Conservation (phyloP, 2,329 filamentous ascomycete species). For the Trichoderma brevicompactum region DNA sequence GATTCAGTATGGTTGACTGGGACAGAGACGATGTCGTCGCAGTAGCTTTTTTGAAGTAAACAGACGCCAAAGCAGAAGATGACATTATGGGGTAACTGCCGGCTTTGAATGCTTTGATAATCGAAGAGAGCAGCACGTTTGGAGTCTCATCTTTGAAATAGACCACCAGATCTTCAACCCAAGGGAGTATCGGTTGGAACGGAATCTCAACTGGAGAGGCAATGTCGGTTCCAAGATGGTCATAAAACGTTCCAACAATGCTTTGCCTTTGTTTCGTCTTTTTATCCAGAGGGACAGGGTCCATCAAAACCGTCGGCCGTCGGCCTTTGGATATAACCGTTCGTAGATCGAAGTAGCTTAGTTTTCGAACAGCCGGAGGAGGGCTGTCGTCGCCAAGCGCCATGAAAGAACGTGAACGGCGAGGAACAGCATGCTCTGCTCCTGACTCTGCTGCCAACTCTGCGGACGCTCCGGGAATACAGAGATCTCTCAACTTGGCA, state of each 20-base stretch:
- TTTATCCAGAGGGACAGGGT: conserved; percentile 39
- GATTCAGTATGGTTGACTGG: conserved; percentile 24
- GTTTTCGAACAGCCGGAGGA: conserved; percentile 33
- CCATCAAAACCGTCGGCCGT: conserved; percentile 38
- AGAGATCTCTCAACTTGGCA: conserved; percentile 41
- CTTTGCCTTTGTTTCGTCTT: conserved; percentile 38
- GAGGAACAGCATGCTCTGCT: background rate
- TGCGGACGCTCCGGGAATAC: conserved; percentile 35
- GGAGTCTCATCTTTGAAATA: conserved; percentile 53
- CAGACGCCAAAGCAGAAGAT: conserved; percentile 34
- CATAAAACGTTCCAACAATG: conserved; percentile 38
- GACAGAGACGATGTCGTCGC: conserved; percentile 38
- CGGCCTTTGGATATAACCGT: conserved; percentile 41
- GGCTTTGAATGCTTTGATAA: conserved; percentile 51
- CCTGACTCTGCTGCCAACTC: conserved; percentile 32
- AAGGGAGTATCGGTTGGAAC: conserved; percentile 53
- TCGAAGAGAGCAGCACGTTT: conserved; percentile 50
- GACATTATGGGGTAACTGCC: conserved; percentile 38
- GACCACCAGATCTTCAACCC: conserved; percentile 61
- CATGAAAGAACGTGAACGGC: conserved; percentile 39
- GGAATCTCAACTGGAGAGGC: conserved; percentile 32
- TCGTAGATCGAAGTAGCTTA: conserved; percentile 38
- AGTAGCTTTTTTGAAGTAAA: conserved; percentile 31
- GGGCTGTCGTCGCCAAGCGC: conserved; percentile 35
- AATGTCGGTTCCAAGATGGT: conserved; percentile 49